Evolutionary conservation across 768 basidiomycete species (phyloP), one percentile per base, ranked within the genome.

Genomic region (Boletus tomentosulus): DNA sequence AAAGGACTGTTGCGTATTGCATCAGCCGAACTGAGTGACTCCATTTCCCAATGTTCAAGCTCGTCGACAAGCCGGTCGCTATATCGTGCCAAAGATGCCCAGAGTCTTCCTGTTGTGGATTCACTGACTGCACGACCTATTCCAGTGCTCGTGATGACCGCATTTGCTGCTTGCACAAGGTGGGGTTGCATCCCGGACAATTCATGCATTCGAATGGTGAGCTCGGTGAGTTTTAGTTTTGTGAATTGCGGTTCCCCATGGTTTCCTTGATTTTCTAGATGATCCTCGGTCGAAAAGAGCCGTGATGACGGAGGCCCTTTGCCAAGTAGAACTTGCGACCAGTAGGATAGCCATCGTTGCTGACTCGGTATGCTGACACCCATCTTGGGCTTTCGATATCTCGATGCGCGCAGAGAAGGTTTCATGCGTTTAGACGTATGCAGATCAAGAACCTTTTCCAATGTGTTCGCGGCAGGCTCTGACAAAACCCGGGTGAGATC

Each of bases 281-380:
- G 13, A n/a, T 27, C 45, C 6, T 37, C 46, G 11, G 28, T 8
- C 30, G n/a, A 25, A 22, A 47, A 53, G 11, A 69, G 62, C 79
- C 79, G 83, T 48, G 85, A 66, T 25, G 76, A 74, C 3, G 68
- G 55, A 4, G 85, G 86, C 0, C 76, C 82, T 38, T 79, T 78
- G 45, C 78, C 73, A 4, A 79, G 73, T 15, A 88, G 74, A n/a
- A 85, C 63, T 11, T 83, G 74, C 0, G 84, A 81, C 87, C 87
- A 93, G 63, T 92, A 93, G 58, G 81, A 78, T 5, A 94, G 71
- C 76, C 84, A 92, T 19, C 91, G 82, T 2, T 83, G 78, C 66
- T 92, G 91, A 53, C 85, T 87, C 0, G 90, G 86, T 58, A 92
- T 92, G 57, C 84, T 87, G 41, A 91, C 85, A 11, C 86, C 86